These are phyloP conservation scores for Penicillium sp. DNA, from an alignment of 2,329 filamentous ascomycete species.

Conservation along the genomic window DNA sequence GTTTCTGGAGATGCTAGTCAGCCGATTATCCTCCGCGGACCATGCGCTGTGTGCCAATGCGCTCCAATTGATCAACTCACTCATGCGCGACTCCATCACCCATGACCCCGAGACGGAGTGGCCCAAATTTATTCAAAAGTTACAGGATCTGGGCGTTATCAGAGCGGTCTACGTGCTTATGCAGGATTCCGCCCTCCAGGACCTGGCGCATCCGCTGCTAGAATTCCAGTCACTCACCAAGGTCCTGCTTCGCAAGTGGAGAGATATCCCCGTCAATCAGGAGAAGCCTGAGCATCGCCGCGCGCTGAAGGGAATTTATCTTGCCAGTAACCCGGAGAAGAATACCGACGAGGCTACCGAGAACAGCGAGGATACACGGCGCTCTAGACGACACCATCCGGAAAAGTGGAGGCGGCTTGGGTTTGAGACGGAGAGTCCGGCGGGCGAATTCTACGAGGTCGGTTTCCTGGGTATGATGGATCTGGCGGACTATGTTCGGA, in stretches of 20 bases:
- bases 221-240: slow-evolving; percentile 95
- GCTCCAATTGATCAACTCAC: slow-evolving; percentile 88
- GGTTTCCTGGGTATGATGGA: slow-evolving; percentile 98
- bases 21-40: slow-evolving; percentile 86
- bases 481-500: slow-evolving; percentile 86
- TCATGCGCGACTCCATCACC: slow-evolving; percentile 87
- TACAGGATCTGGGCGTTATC: slow-evolving; percentile 91
- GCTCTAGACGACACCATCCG: slow-evolving; percentile 72
- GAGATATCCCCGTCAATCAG: slow-evolving; percentile 76
- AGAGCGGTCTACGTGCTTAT: slow-evolving; percentile 88
- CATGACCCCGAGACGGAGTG: slow-evolving; percentile 78
- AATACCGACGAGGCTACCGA: slow-evolving; percentile 29
- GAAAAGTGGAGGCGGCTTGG: slow-evolving; percentile 92
- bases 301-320: slow-evolving; percentile 79
- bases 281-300: slow-evolving; percentile 85
- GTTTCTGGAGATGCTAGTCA: slow-evolving; percentile 91
- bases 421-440: slow-evolving; percentile 86
- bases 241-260: slow-evolving; percentile 82
- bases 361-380: slow-evolving; percentile 47
- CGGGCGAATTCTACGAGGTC: slow-evolving; percentile 76
- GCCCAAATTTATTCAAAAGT: slow-evolving; percentile 88
- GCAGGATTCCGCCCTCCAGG: slow-evolving; percentile 89
- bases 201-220: slow-evolving; percentile 81
- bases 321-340: slow-evolving; percentile 64
- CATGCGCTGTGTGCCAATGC: slow-evolving; percentile 95